A percentile compares a stretch with the other conserved stretches of the same genome.
Conservation (phyloP, 495 filamentous ascomycete species). For the Aspergillus sclerotiicarbonarius region DNA sequence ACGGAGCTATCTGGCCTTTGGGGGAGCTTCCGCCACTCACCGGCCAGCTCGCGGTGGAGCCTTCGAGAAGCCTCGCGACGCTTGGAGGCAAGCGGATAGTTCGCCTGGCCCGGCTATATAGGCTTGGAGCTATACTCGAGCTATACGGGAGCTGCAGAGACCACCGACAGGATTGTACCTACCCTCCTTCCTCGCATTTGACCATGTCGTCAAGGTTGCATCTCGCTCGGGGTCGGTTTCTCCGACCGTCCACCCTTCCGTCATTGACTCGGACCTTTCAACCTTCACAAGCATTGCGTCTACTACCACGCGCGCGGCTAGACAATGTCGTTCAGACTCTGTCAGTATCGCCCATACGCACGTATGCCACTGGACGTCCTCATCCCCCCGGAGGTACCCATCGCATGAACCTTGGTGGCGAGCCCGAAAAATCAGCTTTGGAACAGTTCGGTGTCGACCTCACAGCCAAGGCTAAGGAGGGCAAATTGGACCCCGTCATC, state of each 20-base stretch:
- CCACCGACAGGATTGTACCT: neutral
- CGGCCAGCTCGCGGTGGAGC: constrained; percentile 30
- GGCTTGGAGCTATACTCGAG: neutral
- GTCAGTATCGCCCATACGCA: constrained; percentile 34
- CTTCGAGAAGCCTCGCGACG: constrained; percentile 45
- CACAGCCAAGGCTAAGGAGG: constrained; percentile 78
- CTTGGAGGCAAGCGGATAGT: constrained; percentile 7
- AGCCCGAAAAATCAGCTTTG: constrained; percentile 77
- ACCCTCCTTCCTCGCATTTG: neutral
- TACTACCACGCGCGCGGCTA: constrained; percentile 21
- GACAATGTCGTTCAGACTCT: constrained; percentile 6
- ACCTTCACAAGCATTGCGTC: constrained; percentile 20
- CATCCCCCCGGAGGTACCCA: constrained; percentile 89
- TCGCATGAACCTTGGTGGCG: constrained; percentile 82
- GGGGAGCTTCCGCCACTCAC: constrained; percentile 35
- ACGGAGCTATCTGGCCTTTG: constrained; percentile 33
- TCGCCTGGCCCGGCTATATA: constrained; percentile 20
- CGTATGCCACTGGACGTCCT: constrained; percentile 74
- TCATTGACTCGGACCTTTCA: constrained; percentile 22
- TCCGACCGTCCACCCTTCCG: constrained; percentile 26
- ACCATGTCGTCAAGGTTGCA: constrained; percentile 41
- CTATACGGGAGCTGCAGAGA: no score
- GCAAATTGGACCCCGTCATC: constrained; percentile 94
- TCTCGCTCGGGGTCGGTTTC: constrained; percentile 30
- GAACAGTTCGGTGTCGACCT: constrained; percentile 91